These are phyloP conservation scores for Przewalskia tangutica DNA, from an alignment of 257 asterid genomes.

Conservation along the genomic window DNA sequence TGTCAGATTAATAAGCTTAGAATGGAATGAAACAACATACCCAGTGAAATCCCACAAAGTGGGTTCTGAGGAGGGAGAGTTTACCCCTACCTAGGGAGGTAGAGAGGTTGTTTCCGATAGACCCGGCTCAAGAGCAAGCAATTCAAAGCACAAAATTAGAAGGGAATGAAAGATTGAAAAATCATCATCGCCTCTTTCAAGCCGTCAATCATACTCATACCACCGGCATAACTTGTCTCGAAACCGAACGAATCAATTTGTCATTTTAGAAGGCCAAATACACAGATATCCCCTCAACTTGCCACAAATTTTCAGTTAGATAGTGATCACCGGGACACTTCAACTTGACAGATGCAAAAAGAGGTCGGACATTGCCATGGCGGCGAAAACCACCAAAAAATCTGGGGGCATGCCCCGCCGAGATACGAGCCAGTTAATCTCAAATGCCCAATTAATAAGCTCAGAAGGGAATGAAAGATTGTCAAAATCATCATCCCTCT, in stretches of 20 bases:
- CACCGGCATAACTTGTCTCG: neutral
- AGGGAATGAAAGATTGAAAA: neutral
- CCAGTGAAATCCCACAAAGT: too few relatives aligned
- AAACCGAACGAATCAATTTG: neutral
- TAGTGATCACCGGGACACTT: neutral
- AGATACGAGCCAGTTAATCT: neutral
- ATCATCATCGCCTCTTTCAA: slow-evolving; percentile 3
- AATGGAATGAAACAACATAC: neutral
- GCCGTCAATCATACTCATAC: neutral
- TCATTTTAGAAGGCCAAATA: neutral
- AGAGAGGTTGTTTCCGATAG: too few relatives aligned
- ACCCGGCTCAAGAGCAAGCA: too few relatives aligned
- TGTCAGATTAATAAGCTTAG: neutral
- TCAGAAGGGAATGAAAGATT: neutral
- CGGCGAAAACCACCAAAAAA: slow-evolving; percentile 20
- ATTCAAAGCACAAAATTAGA: too few relatives aligned
- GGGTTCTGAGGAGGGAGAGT: too few relatives aligned
- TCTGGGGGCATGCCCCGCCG: neutral
- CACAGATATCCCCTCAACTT: neutral
- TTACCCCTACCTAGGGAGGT: too few relatives aligned
- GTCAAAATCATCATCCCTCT: too few relatives aligned
- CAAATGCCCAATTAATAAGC: neutral
- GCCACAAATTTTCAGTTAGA: neutral
- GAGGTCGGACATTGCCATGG: slow-evolving; percentile 13
- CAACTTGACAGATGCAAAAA: neutral